A percentile compares a stretch with the other conserved stretches of the same genome.
phyloP scores from a whole-genome alignment of 768 basidiomycete genomes.

The Termitomyces sp. region DNA sequence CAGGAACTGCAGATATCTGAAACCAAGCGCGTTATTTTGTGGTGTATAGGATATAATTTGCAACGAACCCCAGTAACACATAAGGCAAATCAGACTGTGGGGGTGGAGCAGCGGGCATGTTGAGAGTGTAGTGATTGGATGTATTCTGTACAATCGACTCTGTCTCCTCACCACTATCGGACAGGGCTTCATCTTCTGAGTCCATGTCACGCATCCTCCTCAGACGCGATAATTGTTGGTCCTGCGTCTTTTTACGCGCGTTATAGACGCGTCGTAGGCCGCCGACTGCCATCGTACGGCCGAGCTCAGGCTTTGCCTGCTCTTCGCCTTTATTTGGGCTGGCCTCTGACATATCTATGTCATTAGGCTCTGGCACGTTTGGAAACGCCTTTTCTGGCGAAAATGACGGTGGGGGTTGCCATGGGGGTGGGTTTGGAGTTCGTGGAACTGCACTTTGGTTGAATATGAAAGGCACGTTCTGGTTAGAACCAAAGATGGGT shows the following conservation, averaged over 20 bases:
- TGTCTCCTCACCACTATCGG: slow-evolving; percentile 44
- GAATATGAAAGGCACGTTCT: slow-evolving; percentile 72
- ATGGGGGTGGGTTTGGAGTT: slow-evolving; percentile 50
- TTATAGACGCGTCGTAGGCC: slow-evolving; percentile 63
- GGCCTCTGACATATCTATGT: slow-evolving; percentile 72
- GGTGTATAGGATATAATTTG: neutral
- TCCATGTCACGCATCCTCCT: slow-evolving; percentile 21
- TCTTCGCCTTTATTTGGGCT: slow-evolving; percentile 54
- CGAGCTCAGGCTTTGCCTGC: slow-evolving; percentile 25
- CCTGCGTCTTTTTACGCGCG: slow-evolving; percentile 46
- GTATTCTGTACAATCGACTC: slow-evolving; percentile 40
- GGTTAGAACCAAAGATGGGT: slow-evolving; percentile 60
- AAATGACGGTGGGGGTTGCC: slow-evolving; percentile 61
- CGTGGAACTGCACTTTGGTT: slow-evolving; percentile 32
- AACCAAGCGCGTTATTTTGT: slow-evolving; percentile 11
- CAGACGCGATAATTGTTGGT: slow-evolving; percentile 7
- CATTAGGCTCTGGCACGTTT: slow-evolving; percentile 45
- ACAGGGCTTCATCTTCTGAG: slow-evolving; percentile 36
- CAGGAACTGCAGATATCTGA: slow-evolving; percentile 88
- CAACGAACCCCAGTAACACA: slow-evolving; percentile 75
- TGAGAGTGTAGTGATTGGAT: slow-evolving; percentile 80
- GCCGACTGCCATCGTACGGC: slow-evolving; percentile 55
- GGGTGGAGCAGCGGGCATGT: slow-evolving; percentile 58
- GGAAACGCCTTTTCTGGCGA: slow-evolving; percentile 59
- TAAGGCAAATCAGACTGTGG: slow-evolving; percentile 69